Conservation (phyloP, 2,329 filamentous ascomycete genomes). For the Colletotrichum eleusines region DNA sequence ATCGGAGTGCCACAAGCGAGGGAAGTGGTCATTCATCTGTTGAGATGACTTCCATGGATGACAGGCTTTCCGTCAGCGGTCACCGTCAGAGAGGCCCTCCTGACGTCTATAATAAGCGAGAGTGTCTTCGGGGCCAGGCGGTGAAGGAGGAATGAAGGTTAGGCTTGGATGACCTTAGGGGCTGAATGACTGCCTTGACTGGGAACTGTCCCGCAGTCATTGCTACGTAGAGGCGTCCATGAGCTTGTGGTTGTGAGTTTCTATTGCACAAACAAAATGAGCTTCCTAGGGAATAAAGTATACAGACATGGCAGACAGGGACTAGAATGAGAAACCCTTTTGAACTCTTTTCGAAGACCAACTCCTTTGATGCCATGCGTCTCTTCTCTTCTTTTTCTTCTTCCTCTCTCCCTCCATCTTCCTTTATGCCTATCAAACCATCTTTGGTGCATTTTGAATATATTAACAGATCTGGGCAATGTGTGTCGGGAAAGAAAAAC, state of each 20-base stretch:
- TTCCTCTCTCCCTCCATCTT: conserved; percentile 1
- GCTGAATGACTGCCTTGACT: conserved; percentile 21
- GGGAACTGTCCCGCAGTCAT: background rate
- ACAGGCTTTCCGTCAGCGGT: conserved; percentile 41
- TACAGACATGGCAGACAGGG: conserved; percentile 18
- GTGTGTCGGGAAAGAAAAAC: conserved; percentile 4
- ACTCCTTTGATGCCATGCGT: conserved; percentile 25
- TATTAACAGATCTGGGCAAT: conserved; percentile 33
- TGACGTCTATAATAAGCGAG: conserved; percentile 48
- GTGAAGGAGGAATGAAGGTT: conserved; percentile 50
- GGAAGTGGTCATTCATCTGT: conserved; percentile 43
- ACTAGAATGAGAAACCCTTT: conserved; percentile 26
- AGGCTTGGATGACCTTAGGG: conserved; percentile 9
- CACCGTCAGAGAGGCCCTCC: conserved; percentile 43
- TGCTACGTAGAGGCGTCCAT: background rate
- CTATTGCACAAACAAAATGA: background rate
- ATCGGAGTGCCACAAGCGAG: conserved; percentile 34
- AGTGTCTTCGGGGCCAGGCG: conserved; percentile 54
- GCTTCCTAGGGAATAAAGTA: conserved; percentile 8
- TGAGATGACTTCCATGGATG: conserved; percentile 48
- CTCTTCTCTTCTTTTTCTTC: background rate
- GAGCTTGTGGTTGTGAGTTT: background rate
- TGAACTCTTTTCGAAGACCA: conserved; percentile 11
- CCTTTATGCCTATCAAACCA: conserved; percentile 1
- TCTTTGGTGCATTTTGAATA: conserved; percentile 5